Conservation (phyloP, 352 stramenopile species). For the Pythium volutum region DNA sequence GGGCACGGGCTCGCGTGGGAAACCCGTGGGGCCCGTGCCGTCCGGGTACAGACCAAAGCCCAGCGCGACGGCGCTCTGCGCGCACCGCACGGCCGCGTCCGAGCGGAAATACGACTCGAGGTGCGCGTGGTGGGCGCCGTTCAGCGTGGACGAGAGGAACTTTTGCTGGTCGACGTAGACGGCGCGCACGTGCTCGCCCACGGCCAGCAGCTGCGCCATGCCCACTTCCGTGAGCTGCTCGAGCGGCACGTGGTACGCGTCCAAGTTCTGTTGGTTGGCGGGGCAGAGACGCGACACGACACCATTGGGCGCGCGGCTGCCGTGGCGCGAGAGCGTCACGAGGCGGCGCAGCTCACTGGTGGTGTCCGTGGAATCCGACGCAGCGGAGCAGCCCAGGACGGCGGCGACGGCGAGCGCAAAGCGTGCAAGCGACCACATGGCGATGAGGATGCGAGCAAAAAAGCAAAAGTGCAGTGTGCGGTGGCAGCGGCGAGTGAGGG, state of each 20-base stretch:
- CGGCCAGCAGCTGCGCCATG: slow-evolving; percentile 72
- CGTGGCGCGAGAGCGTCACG: slow-evolving; percentile 73
- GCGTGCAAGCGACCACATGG: slow-evolving; percentile 14
- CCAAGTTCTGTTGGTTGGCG: slow-evolving; percentile 62
- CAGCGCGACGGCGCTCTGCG: slow-evolving; percentile 70
- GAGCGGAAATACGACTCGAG: slow-evolving; percentile 86
- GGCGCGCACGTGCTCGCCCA: slow-evolving; percentile 62
- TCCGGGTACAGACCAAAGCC: slow-evolving; percentile 81
- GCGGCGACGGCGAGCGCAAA: slow-evolving; percentile 3
- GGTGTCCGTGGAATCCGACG: neutral
- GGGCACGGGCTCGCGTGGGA: slow-evolving; percentile 66
- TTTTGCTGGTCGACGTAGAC: slow-evolving; percentile 66
- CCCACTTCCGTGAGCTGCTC: slow-evolving; percentile 81
- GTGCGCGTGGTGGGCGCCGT: slow-evolving; percentile 67
- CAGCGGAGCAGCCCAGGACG: neutral
- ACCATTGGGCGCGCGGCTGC: slow-evolving; percentile 70
- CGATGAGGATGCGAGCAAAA: neutral
- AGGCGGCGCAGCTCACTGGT: slow-evolving; percentile 67
- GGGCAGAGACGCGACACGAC: slow-evolving; percentile 59
- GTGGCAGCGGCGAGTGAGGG: neutral
- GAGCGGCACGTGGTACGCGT: slow-evolving; percentile 74
- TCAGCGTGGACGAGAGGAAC: slow-evolving; percentile 70
- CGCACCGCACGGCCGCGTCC: slow-evolving; percentile 75
- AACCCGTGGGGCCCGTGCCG: slow-evolving; percentile 63
- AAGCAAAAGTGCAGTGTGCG: neutral